Evolutionary conservation across 2,329 filamentous ascomycete genomes (phyloP), one percentile per base, ranked within the genome.

Genomic region (Phialophora verrucosa): DNA sequence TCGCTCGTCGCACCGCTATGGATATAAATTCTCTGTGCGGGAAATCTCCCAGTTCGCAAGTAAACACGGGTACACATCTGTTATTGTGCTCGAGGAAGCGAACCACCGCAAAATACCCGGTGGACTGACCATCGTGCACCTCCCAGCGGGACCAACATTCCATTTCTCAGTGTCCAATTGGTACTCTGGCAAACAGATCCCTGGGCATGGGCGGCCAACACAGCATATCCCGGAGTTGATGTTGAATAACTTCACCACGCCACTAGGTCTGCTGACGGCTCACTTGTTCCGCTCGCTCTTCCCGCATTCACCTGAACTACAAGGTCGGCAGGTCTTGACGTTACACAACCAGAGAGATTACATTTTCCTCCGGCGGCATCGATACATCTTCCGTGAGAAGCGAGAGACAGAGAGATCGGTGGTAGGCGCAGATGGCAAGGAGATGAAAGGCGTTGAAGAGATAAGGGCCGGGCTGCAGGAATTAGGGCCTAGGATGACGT

Each of bases 311-410:
- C 94, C 95, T 0, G 92, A 98, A 73, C 83, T 98, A 5, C 85
- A 90, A 71, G 94, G 94, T 4, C 84, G 94, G 27, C 93, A 97
- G 75, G 93, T 97, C 0, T 88, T 97, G 8, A 97, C 94, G 0
- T 80, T 97, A 60, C 93, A 97, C 79, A 97, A 97, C 73, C 93
- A 97, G 82, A 90, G 94, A 70, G 94, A 98, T 78, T 98, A 94
- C 78, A 95, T 98, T 73, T 99, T 99, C 77, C 85, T 98, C 59
- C 85, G 95, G 4, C 84, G 93, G 44, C 93, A 98, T 78, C 85
- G 95, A 55, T 99, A 99, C 75, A 86, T 96, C 1, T 97, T 99
- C 81, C 87, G 95, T 14, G 92, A 98, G 66, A 96, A 95, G 82
- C 85, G 90, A 11, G 84, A 87, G 63, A 93, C 90, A 0, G 95